Conservation (phyloP, 2,329 filamentous ascomycete species). For the Fusarium tuaranense region DNA sequence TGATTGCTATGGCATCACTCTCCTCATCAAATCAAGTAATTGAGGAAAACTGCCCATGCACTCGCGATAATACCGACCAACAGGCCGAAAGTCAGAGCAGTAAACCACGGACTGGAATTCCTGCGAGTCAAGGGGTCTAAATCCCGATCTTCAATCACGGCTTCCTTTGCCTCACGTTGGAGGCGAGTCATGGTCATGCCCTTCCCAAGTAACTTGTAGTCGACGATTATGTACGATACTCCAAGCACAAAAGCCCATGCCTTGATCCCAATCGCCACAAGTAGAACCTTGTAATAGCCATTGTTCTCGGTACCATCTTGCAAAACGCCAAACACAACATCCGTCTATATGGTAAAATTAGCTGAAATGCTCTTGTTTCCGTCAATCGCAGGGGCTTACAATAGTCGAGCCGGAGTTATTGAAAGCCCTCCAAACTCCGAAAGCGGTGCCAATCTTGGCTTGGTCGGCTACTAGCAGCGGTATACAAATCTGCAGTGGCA, state of each 20-base stretch:
- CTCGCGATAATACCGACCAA: constrained; percentile 32
- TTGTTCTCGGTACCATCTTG: constrained; percentile 35
- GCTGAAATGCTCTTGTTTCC: not conserved
- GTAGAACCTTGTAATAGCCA: constrained; percentile 34
- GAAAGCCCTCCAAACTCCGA: constrained; percentile 38
- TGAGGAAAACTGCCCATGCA: constrained; percentile 36
- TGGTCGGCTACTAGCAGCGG: constrained; percentile 40
- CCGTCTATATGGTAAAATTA: constrained; percentile 26
- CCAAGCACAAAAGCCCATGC: constrained; percentile 33
- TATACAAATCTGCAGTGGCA: constrained; percentile 40
- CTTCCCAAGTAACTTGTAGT: constrained; percentile 32
- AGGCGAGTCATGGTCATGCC: constrained; percentile 37
- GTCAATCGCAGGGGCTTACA: constrained; percentile 13
- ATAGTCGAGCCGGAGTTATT: constrained; percentile 41
- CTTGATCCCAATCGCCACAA: constrained; percentile 33
- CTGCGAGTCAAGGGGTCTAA: constrained; percentile 31
- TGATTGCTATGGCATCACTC: too few species aligned
- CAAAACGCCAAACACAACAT: constrained; percentile 38
- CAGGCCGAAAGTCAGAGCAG: constrained; percentile 4
- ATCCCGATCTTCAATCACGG: constrained; percentile 27
- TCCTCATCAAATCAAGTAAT: constrained; percentile 24
- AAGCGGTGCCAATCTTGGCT: constrained; percentile 39
- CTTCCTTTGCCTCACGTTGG: constrained; percentile 28
- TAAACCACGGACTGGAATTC: constrained; percentile 16
- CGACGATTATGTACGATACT: constrained; percentile 34